Evolutionary conservation across 371 early-diverging fungal species (phyloP), one percentile per base, ranked within the genome.

Genomic region (Caulochytrium protostelioides): DNA sequence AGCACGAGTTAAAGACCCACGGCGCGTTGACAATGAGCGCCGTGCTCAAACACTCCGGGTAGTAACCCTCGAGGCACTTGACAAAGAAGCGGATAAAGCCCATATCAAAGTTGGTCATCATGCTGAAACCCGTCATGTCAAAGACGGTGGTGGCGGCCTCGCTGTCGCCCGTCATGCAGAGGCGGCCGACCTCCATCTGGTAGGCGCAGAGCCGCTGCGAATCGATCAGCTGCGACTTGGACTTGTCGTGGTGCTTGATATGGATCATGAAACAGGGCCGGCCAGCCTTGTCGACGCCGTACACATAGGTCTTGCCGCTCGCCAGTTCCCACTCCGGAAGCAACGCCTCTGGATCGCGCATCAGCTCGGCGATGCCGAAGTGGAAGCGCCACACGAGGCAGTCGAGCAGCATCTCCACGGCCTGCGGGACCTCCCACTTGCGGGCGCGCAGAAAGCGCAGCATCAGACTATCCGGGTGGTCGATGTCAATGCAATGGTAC

Each of bases 21-120:
- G 89, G 85, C 0, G 83, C 84, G 38, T 74, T 74, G 41, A 84
- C 75, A 26, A 87, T 68, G 13, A 77, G 48, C 22, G 70, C 62
- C 2, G 54, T 44, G n/a, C 80, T 85, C 10, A 89, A 63, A 7
- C 72, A 71, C 41, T 89, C 90, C 14, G 90, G 90, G 44, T 90
- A 89, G 48, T 80, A 81, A 1, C 71, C 64, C 55, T 90, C 76
- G 34, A 86, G 57, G 45, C 82, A 82, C 50, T 79, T 77, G 36
- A 80, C 72, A 34, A 74, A 70, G 23, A n/a, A n/a, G 10, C 4
- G 14, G 21, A 38, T 10, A 22, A 25, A 24, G 5, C 6, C 14
- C 15, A 18, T n/a, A 40, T 28, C 8, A 50, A 65, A 65, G 79
- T 83, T 78, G 59, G 83, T 86, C 43, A 57, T 57, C 34, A 79